Evolutionary conservation across 192 early-diverging fungal genomes (phyloP), one percentile per base, ranked within the genome.

Genomic region (Coemansia sp.): DNA sequence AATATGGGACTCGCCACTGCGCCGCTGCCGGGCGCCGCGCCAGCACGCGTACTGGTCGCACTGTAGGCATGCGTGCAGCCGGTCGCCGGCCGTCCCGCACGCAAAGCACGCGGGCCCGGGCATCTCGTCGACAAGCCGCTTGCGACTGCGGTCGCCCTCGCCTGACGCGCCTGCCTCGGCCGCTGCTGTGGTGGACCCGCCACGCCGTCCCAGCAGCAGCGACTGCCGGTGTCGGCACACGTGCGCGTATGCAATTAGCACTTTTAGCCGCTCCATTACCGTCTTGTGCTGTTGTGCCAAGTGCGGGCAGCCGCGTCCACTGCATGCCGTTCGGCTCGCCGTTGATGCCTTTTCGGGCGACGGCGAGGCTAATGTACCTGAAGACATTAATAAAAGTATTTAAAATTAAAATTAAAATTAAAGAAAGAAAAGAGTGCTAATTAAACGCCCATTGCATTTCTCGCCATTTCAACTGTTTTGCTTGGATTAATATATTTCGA

Each of bases 21-120:
- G 47, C 35, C 60, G 13, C 82, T 75, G 69, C 89, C 88, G 40
- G 67, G 17, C 72, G n/a, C 80, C 77, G 33, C 84, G 86, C 88
- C 88, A 90, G 78, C 95, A 97, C 3, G 91, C 94, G 32, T 92
- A 80, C 70, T 72, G 89, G 38, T 92, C 89, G 75, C 95, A 97
- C 16, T 60, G 46, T 23, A 97, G 76, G 66, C 95, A 97, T 5
- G 85, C 91, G 70, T 96, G 94, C 53, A 97, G 85, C 6, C 91
- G 70, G 75, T 85, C 84, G 26, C 82, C 66, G 3, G 85, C 68
- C 17, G 85, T 80, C n/a, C 87, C 79, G 64, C 90, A 91, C 6
- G 76, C 66, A 17, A 72, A 64, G 60, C 90, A 91, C 7, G 78
- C 68, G 1, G 89, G 89, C 35, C 82, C 75, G 11, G 89, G 88